Evolutionary conservation across 805 yeast species (phyloP).

Genomic region (Metschnikowia sp.): DNA sequence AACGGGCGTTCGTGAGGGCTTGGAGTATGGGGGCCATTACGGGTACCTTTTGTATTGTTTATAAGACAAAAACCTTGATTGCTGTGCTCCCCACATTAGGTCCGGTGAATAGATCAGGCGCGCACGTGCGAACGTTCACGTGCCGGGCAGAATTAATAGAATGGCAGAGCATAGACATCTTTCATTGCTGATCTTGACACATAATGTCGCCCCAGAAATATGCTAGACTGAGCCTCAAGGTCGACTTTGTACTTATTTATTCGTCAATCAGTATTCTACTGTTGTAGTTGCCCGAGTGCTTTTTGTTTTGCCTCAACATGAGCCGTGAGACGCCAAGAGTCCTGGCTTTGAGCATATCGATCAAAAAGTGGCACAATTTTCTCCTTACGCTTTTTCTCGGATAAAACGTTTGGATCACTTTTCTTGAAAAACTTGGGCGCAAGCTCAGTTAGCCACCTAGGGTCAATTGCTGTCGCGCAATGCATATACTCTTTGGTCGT

Average conservation of each 20-base stretch:
- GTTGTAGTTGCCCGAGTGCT: slow-evolving; percentile 22
- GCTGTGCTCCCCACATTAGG: neutral
- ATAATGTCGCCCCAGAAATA: too few species aligned
- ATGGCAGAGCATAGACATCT: too few species aligned
- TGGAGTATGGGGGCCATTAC: slow-evolving; percentile 5
- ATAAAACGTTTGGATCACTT: slow-evolving; percentile 48
- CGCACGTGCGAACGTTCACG: neutral
- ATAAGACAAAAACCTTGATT: neutral
- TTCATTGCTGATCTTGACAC: too few species aligned
- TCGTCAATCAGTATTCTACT: neutral
- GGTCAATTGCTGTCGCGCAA: slow-evolving; percentile 76
- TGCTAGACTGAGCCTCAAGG: neutral
- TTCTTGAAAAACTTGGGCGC: slow-evolving; percentile 75
- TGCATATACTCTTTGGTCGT: slow-evolving; percentile 93
- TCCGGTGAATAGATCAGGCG: slow-evolving; percentile 1
- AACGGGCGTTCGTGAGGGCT: slow-evolving; percentile 4
- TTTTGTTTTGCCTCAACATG: slow-evolving; percentile 28
- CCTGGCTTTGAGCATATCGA: slow-evolving; percentile 54
- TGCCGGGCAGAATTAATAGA: too few species aligned
- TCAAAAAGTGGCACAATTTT: slow-evolving; percentile 74
- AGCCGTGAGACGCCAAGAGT: slow-evolving; percentile 72
- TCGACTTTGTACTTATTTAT: neutral
- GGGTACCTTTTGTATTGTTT: neutral
- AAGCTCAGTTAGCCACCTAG: slow-evolving; percentile 68
- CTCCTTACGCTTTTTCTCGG: slow-evolving; percentile 53